These are phyloP conservation scores for Candida ponderosae DNA, from an alignment of 805 yeast genomes.

Conservation along the genomic window DNA sequence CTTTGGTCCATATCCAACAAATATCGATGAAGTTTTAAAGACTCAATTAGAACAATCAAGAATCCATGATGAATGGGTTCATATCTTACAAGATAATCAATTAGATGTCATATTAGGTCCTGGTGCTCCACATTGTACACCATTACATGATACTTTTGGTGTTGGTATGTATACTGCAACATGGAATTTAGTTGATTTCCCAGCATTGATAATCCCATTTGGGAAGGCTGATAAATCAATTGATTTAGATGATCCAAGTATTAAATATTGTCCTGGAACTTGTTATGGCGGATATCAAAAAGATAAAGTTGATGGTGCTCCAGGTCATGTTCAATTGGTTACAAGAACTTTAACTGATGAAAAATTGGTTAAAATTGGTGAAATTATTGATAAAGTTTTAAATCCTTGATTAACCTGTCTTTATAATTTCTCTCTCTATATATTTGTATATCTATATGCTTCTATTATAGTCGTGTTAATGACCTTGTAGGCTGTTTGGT, in stretches of 20 bases:
- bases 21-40: conserved; percentile 25
- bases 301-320: conserved; percentile 35
- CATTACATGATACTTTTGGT: conserved; percentile 7
- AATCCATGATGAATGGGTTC: conserved; percentile 15
- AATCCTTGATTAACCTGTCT: too few species aligned
- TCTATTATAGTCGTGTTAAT: too few species aligned
- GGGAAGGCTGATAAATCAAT: background rate
- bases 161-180: conserved; percentile 31
- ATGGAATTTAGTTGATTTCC: conserved; percentile 27
- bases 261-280: conserved; percentile 2
- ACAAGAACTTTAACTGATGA: conserved; percentile 43
- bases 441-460: too few species aligned
- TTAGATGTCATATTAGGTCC: conserved; percentile 38
- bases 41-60: conserved; percentile 12
- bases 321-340: conserved; percentile 44
- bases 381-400: conserved; percentile 10
- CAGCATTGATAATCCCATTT: conserved; percentile 31
- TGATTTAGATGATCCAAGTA: background rate
- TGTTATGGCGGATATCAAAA: conserved; percentile 32
- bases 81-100: conserved; percentile 15
- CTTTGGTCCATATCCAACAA: conserved; percentile 14
- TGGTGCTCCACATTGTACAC: conserved; percentile 26
- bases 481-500: too few species aligned
- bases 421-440: too few species aligned
- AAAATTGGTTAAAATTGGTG: conserved; percentile 33